phyloP scores from a whole-genome alignment of 441 rosid species.

The Bocquillonia castaneifolia region DNA sequence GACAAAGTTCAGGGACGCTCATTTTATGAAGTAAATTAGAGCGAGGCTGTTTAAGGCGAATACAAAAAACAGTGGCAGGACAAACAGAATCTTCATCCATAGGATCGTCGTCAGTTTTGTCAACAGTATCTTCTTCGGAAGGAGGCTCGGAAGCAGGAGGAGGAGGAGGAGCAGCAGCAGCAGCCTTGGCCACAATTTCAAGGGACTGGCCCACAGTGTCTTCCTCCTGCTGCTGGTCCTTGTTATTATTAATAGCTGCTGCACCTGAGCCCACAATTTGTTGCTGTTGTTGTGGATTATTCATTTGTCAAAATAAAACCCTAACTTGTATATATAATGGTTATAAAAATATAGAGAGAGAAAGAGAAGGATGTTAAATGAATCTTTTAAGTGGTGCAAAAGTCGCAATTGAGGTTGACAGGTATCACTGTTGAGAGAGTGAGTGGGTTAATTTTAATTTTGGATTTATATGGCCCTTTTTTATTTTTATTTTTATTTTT shows the following conservation, averaged over 20 bases:
- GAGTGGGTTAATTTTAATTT: no score
- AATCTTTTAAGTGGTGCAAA: conserved; percentile 44
- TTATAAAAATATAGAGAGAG: conserved; percentile 14
- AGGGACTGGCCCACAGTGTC: conserved; percentile 28
- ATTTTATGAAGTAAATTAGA: conserved; percentile 73
- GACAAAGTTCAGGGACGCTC: conserved; percentile 86
- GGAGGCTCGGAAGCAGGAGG: conserved; percentile 25
- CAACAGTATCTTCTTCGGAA: conserved; percentile 30
- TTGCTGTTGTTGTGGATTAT: conserved; percentile 26
- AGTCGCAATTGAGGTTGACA: conserved; percentile 97
- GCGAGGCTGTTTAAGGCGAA: conserved; percentile 78
- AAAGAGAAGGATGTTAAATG: conserved; percentile 16
- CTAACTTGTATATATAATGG: conserved; percentile 31
- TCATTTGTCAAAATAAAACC: conserved; percentile 42
- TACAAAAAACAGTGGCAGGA: conserved; percentile 85
- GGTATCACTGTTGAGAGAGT: conserved; percentile 50
- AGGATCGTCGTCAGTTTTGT: conserved; percentile 47
- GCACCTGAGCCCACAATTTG: conserved; percentile 24
- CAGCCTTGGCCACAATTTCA: conserved; percentile 22
- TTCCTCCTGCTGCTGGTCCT: conserved; percentile 39
- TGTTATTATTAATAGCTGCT: background rate
- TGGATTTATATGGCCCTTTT: no score
- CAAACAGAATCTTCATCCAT: conserved; percentile 80
- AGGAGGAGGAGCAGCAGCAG: conserved; percentile 21
- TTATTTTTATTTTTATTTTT: no score